Percentiles rank a stretch among this genome's conserved stretches.
These are phyloP conservation scores for Fusarium scirpi DNA, from an alignment of 2,329 filamentous ascomycete genomes.

Conservation along the genomic window DNA sequence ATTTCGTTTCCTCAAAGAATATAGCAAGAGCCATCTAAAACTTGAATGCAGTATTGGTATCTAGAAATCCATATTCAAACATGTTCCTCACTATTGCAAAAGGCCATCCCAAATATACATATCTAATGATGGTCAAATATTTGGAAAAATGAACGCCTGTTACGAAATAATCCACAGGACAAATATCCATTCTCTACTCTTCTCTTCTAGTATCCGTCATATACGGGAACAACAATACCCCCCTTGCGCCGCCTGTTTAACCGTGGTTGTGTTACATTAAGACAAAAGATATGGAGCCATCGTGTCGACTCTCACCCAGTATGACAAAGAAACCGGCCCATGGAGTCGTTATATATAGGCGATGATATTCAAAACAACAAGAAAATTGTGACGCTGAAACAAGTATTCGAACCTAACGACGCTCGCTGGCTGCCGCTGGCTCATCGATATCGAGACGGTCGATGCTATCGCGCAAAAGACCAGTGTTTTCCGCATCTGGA, in stretches of 20 bases:
- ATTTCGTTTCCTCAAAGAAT: not conserved
- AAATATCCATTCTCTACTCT: not conserved
- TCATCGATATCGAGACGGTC: slow-evolving; percentile 54
- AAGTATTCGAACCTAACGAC: slow-evolving; percentile 31
- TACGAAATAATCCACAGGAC: not conserved
- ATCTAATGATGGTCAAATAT: not conserved
- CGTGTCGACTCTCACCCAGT: slow-evolving; percentile 15
- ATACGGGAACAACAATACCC: slow-evolving; percentile 17
- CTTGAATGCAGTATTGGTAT: not conserved
- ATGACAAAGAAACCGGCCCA: slow-evolving; percentile 26
- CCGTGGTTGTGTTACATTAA: slow-evolving; percentile 37
- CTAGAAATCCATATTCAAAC: not conserved
- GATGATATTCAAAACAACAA: slow-evolving; percentile 28
- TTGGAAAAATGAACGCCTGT: not conserved
- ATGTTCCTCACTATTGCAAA: no score
- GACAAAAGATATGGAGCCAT: slow-evolving; percentile 28
- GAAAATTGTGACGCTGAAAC: slow-evolving; percentile 26
- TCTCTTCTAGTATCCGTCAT: slow-evolving; percentile 5
- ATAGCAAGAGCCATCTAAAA: not conserved
- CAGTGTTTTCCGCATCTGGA: slow-evolving; percentile 59
- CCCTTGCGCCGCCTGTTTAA: slow-evolving; percentile 13
- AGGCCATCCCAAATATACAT: not conserved
- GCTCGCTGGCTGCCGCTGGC: slow-evolving; percentile 32
- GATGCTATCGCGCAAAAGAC: slow-evolving; percentile 57
- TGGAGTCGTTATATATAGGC: slow-evolving; percentile 32